Percentiles rank a stretch among this genome's conserved stretches.
Conservation (phyloP, 768 basidiomycete genomes). For the Boletales sp. region DNA sequence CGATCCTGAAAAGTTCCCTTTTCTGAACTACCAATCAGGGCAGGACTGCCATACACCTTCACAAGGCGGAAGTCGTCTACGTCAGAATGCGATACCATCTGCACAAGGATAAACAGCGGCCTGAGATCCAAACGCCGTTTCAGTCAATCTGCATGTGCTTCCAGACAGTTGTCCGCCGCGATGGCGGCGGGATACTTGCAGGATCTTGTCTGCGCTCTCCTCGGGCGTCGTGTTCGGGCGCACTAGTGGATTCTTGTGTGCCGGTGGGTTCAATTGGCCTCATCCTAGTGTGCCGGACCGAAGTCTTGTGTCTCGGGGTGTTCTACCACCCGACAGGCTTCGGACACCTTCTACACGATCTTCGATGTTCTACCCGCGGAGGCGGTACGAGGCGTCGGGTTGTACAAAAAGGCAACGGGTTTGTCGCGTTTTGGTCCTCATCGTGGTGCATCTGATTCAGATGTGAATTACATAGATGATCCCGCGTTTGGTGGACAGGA, state of each 20-base stretch:
- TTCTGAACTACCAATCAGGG: conserved; percentile 6
- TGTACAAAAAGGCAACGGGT: conserved; percentile 4
- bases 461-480: neutral
- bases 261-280: conserved; percentile 5
- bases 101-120: neutral
- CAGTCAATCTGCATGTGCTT: conserved; percentile 23
- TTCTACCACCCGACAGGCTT: conserved; percentile 4
- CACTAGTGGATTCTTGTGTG: conserved; percentile 7
- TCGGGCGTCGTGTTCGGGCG: conserved; percentile 20
- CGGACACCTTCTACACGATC: conserved; percentile 6
- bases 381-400: neutral
- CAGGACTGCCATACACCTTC: neutral
- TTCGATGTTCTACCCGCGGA: conserved; percentile 12
- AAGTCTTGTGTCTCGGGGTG: conserved; percentile 3
- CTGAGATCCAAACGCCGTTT: conserved; percentile 15
- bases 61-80: neutral
- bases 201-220: conserved; percentile 18
- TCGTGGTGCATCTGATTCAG: conserved; percentile 2
- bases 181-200: conserved; percentile 19
- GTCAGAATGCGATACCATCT: neutral
- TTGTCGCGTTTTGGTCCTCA: neutral
- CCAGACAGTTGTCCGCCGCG: conserved; percentile 15
- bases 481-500: conserved; percentile 4
- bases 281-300: conserved; percentile 3
- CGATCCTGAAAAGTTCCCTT: conserved; percentile 12